Evolutionary conservation across 306 rosid genomes (phyloP), one percentile per base, ranked within the genome.

Genomic region (Cajanus cajan): DNA sequence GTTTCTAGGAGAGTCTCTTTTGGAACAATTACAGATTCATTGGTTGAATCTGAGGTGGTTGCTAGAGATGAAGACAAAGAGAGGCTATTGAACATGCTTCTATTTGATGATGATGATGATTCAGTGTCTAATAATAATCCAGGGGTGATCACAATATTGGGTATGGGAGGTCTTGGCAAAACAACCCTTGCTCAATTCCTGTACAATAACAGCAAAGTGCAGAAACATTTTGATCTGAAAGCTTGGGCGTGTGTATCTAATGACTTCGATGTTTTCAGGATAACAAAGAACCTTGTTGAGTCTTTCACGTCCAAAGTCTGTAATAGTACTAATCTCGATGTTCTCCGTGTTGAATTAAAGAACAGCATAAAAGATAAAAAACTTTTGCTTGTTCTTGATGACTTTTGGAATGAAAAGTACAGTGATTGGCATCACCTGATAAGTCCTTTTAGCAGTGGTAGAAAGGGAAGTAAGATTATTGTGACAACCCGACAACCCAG

Each of bases 351-450:
- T 69, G 48, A 85, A 67, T 58, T 88, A 68, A 86, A 73, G 72
- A 10, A 79, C 7, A 68, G 13, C 9, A 10, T 86, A 28, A 59
- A 0, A 0, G 80, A 77, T 22, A 86, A 69, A 37, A 88, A 82
- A 8, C 79, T 88, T 65, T 63, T 84, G 80, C 33, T 86, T 64
- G 87, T 86, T 51, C 54, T 88, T 5, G 90, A 88, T 73, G 90
- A 88, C 71, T 76, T 88, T 24, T 86, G 90, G 90, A 79, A 54
- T 69, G 80, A 86, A 12, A 86, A 85, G 40, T 84, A 80, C 47
- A 59, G 39, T 73, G 82, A 84, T 21, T 88, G 90, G 90, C 84
- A 86, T 73, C 59, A 79, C 24, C 76, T 80, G 4, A 33, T 47
- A 66, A 16, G 22, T 8, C 90, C 51, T 47, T 86, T 71, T 18